Evolutionary conservation across 106 monocot genomes (phyloP), one percentile per base, ranked within the genome.

Genomic region (Posidonia australis): DNA sequence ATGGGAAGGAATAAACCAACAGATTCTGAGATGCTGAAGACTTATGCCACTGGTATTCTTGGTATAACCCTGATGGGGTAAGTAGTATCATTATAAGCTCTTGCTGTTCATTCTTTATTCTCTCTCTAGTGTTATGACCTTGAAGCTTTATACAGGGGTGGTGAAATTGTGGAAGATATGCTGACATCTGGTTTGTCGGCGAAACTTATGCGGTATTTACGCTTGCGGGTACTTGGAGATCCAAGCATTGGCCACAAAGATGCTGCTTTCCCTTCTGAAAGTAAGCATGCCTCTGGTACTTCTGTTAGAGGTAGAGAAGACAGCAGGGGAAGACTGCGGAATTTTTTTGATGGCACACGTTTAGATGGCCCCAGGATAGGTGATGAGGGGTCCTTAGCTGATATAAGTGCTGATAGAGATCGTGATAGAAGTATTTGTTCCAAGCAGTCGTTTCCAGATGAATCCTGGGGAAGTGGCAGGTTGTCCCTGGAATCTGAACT

Each of bases 41-140:
- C 90, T 9, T 96, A 96, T 81, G 79, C 90, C 60, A 87, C 84
- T 65, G 96, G 96, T 46, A 80, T 96, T 72, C 90, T 96, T 74
- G 84, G 84, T 60, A 72, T 87, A 46, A 87, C 86, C 18, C 65
- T 96, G 12, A 44, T 63, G 49, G 73, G 80, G 90, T 96, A 73
- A 46, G 74, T 22, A 24, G 13, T 26, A 57, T 62, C 57, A 5
- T 47, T 47, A 19, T 24, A 42, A 26, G 10, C 48, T 29, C 6
- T 20, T 13, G 21, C 14, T 9, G 46, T 26, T 18, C 51, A 5
- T 54, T 69, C 60, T 60, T 54, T 27, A 42, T 26, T 66, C 17
- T 28, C 53, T 62, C 13, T 44, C 11, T 51, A 7, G 24, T 55
- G 44, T 31, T 72, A 18, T 26, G 13, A 26, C 25, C 26, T 29